These are phyloP conservation scores for Balakata baccata DNA, from an alignment of 345 rosid genomes.

Conservation along the genomic window DNA sequence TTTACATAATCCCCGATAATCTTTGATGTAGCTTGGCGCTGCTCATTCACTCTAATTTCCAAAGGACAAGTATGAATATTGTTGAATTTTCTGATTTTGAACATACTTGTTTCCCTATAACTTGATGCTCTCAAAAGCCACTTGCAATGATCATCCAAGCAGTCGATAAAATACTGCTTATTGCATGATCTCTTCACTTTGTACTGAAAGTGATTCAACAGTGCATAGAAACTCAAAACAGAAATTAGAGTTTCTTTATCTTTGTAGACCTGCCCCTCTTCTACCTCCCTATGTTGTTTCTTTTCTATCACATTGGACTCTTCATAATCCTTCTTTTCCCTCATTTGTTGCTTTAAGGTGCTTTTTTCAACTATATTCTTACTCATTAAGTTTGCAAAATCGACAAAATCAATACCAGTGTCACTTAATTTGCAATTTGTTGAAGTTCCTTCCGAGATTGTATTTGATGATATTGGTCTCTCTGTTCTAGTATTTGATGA, in stretches of 20 bases:
- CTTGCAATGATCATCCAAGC: background rate
- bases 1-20: background rate
- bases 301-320: too few species aligned
- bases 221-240: background rate
- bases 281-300: background rate
- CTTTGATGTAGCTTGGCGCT: background rate
- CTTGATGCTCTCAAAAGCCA: background rate
- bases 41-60: background rate
- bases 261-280: background rate
- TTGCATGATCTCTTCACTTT: background rate
- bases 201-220: background rate
- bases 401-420: too few species aligned
- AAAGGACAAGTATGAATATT: background rate
- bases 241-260: background rate
- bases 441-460: too few species aligned
- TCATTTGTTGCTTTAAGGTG: too few species aligned
- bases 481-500: too few species aligned
- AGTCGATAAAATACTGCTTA: background rate
- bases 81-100: background rate
- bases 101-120: background rate
- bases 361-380: too few species aligned
- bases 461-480: too few species aligned
- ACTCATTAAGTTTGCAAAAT: too few species aligned
- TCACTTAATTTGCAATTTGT: too few species aligned
- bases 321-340: too few species aligned